A percentile compares a stretch with the other conserved stretches of the same genome.
Conservation (phyloP, 139 green algal species). For the Chlamydomonas incerta region DNA sequence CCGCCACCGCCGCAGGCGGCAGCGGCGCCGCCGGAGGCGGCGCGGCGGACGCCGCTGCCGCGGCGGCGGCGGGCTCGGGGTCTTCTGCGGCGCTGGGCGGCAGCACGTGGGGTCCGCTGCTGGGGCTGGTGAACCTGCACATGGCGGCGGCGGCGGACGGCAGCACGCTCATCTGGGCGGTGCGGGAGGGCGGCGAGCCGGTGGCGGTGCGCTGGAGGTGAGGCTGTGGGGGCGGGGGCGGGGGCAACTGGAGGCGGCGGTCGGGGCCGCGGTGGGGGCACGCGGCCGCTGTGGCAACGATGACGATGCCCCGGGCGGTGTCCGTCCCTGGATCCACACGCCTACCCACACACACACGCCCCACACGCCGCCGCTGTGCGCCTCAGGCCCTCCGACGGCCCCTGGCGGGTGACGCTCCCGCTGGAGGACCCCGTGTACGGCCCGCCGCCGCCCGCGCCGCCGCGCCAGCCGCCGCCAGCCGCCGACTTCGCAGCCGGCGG, state of each 20-base stretch:
- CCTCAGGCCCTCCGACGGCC: conserved; percentile 34
- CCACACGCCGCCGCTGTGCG: too few relatives aligned
- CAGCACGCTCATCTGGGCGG: conserved; percentile 62
- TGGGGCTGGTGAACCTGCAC: conserved; percentile 49
- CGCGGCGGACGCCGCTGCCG: not conserved
- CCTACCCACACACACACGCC: not conserved
- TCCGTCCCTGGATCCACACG: not conserved
- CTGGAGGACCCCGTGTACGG: conserved; percentile 28
- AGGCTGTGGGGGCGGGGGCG: not conserved
- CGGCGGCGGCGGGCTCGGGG: not conserved
- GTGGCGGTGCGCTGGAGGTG: conserved; percentile 48
- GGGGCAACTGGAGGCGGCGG: not conserved
- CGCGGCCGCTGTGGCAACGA: too few relatives aligned
- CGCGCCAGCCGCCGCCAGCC: too few relatives aligned
- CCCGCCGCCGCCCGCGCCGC: conserved; percentile 8
- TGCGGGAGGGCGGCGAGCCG: conserved; percentile 23
- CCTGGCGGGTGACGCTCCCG: conserved; percentile 50
- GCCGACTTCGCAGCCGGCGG: too few relatives aligned
- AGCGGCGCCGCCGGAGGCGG: not conserved
- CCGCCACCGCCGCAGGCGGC: not conserved
- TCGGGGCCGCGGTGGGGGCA: too few relatives aligned
- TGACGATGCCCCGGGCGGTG: too few relatives aligned
- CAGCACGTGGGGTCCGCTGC: not conserved
- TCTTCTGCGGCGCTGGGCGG: too few relatives aligned
- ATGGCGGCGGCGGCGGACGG: conserved; percentile 60